Conservation (phyloP, 768 basidiomycete species). For the Lactarius pseudohatsudake region DNA sequence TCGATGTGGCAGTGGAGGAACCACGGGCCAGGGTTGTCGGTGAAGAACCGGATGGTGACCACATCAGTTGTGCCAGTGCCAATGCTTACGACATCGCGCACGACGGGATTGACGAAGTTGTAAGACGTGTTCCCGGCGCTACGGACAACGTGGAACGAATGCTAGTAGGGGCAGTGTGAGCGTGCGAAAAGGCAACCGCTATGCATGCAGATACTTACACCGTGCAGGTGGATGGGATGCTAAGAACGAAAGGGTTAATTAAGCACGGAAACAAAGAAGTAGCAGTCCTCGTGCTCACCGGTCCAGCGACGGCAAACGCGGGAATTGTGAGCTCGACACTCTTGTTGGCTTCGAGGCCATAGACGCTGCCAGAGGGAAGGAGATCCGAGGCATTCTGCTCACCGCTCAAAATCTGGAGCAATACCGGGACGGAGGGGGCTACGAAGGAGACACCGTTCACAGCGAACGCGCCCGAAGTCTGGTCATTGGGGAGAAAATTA, state of each 20-base stretch:
- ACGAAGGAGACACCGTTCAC: slow-evolving; percentile 41
- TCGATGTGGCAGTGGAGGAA: slow-evolving; percentile 38
- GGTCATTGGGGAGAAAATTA: neutral
- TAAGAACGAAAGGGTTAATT: neutral
- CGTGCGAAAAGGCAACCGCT: neutral
- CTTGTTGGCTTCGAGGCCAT: slow-evolving; percentile 46
- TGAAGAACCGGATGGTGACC: slow-evolving; percentile 34
- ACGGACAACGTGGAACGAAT: slow-evolving; percentile 29
- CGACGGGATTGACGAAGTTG: slow-evolving; percentile 41
- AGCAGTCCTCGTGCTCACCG: slow-evolving; percentile 27
- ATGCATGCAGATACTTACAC: slow-evolving; percentile 5
- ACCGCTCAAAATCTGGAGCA: slow-evolving; percentile 61
- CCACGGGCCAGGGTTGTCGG: slow-evolving; percentile 36
- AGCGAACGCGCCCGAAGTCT: neutral
- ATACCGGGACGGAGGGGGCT: slow-evolving; percentile 49
- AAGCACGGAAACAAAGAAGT: neutral
- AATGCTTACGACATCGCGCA: slow-evolving; percentile 44
- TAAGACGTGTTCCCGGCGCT: slow-evolving; percentile 25
- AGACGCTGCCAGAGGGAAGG: slow-evolving; percentile 50
- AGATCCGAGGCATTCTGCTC: slow-evolving; percentile 47
- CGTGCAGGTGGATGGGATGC: slow-evolving; percentile 26
- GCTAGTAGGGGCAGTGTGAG: slow-evolving; percentile 15
- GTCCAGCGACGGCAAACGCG: slow-evolving; percentile 40
- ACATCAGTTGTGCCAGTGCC: slow-evolving; percentile 18
- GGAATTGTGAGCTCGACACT: slow-evolving; percentile 52